These are phyloP conservation scores for Sarcodon sp. DNA, from an alignment of 768 basidiomycete genomes.

Conservation along the genomic window DNA sequence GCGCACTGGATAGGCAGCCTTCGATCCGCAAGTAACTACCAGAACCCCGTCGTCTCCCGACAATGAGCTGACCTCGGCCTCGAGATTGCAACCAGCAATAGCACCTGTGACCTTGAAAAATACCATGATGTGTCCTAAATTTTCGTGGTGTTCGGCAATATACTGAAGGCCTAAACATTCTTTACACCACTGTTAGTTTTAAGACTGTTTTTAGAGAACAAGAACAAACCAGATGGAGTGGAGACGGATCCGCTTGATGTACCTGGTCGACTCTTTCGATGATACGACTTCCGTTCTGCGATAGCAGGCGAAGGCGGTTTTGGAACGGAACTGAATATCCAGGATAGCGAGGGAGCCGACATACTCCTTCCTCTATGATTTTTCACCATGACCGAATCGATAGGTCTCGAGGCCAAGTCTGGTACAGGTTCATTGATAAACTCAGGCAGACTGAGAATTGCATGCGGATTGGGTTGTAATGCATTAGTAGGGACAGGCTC, in stretches of 20 bases:
- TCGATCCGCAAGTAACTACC: constrained; percentile 45
- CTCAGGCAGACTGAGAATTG: constrained; percentile 21
- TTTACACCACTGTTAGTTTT: not conserved
- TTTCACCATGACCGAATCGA: constrained; percentile 2
- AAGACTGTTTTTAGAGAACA: not conserved
- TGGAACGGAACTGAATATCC: constrained; percentile 14
- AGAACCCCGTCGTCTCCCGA: constrained; percentile 38
- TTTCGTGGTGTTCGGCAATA: constrained; percentile 77
- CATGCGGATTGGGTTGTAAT: constrained; percentile 14
- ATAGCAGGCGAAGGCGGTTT: constrained; percentile 7
- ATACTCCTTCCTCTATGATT: constrained; percentile 17
- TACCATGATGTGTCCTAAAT: constrained; percentile 65
- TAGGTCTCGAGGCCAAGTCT: constrained; percentile 4
- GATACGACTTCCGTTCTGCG: not conserved
- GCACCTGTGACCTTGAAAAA: constrained; percentile 49
- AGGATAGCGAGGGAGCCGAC: constrained; percentile 20
- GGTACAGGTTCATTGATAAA: constrained; percentile 38
- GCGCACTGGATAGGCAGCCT: constrained; percentile 30
- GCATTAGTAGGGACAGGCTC: constrained; percentile 17
- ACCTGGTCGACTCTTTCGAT: not conserved
- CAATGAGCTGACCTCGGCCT: constrained; percentile 52
- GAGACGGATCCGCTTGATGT: not conserved
- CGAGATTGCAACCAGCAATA: constrained; percentile 36
- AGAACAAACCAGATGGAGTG: not conserved
- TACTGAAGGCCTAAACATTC: constrained; percentile 30